Base-by-base conservation (phyloP, 805 yeast genomes). In the Myxozyma melibiosi region DNA sequence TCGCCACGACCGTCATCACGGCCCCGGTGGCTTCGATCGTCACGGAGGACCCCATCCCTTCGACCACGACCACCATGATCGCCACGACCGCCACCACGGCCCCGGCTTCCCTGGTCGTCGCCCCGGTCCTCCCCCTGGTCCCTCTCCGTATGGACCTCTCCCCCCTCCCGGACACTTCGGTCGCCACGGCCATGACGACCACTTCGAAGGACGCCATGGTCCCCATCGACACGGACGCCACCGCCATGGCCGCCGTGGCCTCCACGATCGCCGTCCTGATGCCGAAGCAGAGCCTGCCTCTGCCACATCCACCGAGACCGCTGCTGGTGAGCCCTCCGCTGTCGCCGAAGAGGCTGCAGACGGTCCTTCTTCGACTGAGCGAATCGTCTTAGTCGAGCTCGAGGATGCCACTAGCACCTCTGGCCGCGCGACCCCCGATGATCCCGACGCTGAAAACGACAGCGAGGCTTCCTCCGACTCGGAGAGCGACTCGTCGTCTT, bases 221-320 rank as follows among this genome's bases (percentile, higher is more conserved):
- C 42, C 82, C 78, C 18, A 83, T 84, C 0, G 84, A 80, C 64
- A 82, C 86, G 0, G 84, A 80, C 63, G 82, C 86, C 24, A 83
- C 86, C 30, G 80, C 78, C 75, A 80, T 76, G 48, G 61, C 53
- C 35, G 13, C 24, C 43, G 27, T 3, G n/a, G 14, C 24, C 14
- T 28, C 6, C 43, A 20, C 6, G 7, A 39, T 2, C 6, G 13
- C 24, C n/a, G n/a, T n/a, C n/a, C 44, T 52, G 35, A 38, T 43
- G n/a, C 31, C 39, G 27, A 24, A n/a, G 33, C 11, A 7, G 33
- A 30, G 6, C 20, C 24, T 6, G 16, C 28, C 33, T 13, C 2
- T 24, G 18, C 14, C 18, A 2, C 44, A 24, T n/a, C n/a, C n/a
- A n/a, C n/a, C 33, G 33, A 24, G 31, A 2, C 24, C 31, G 44